Conservation (phyloP, 2,329 filamentous ascomycete species). For the Colletotrichum chrysophilum region DNA sequence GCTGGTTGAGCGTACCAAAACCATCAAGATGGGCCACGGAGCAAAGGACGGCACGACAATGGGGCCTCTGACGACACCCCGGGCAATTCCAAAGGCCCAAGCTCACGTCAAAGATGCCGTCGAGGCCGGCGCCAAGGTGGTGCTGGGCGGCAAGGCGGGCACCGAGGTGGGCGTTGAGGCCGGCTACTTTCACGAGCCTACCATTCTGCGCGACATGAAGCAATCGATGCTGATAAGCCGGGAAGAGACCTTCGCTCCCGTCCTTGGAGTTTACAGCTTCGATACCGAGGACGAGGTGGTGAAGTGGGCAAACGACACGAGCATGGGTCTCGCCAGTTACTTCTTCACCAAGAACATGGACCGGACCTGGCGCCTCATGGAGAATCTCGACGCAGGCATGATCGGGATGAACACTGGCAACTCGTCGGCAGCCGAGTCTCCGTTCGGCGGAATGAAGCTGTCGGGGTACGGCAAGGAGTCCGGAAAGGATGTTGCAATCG, state of each 20-base stretch:
- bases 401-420: slow-evolving; percentile 46
- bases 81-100: slow-evolving; percentile 60
- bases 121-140: slow-evolving; percentile 65
- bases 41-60: slow-evolving; percentile 60
- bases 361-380: slow-evolving; percentile 45
- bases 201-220: slow-evolving; percentile 72
- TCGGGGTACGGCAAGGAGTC: slow-evolving; percentile 53
- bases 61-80: slow-evolving; percentile 63
- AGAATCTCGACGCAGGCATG: slow-evolving; percentile 68
- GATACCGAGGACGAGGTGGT: slow-evolving; percentile 75
- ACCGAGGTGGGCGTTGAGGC: slow-evolving; percentile 28
- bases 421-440: slow-evolving; percentile 45
- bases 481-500: slow-evolving; percentile 51
- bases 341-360: slow-evolving; percentile 64
- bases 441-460: slow-evolving; percentile 55
- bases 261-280: slow-evolving; percentile 74
- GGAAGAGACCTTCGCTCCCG: slow-evolving; percentile 80
- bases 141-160: slow-evolving; percentile 62
- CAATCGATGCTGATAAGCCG: slow-evolving; percentile 68
- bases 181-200: slow-evolving; percentile 77
- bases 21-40: slow-evolving; percentile 67
- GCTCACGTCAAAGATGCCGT: slow-evolving; percentile 69
- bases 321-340: slow-evolving; percentile 78
- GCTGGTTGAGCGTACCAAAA: slow-evolving; percentile 55
- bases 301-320: slow-evolving; percentile 68